Evolutionary conservation across 139 green algal species (phyloP).

Genomic region (Zygnema circumcarinatum): DNA sequence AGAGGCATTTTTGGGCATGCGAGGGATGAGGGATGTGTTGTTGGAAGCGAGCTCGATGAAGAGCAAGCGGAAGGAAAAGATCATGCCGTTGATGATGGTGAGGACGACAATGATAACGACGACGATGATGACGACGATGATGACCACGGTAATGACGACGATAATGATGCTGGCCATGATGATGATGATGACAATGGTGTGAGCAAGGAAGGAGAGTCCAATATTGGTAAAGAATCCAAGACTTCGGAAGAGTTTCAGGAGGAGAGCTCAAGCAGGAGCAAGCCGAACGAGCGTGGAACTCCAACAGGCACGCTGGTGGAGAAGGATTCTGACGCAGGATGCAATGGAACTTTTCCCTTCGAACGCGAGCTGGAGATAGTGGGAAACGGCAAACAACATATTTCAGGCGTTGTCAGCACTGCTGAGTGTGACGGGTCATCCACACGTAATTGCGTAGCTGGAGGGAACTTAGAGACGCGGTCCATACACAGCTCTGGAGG

Average conservation of each 20-base stretch:
- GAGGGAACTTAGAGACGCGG: background rate
- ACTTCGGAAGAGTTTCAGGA: background rate
- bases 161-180: background rate
- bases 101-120: background rate
- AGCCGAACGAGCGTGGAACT: no score
- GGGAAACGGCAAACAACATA: no score
- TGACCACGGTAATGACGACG: background rate
- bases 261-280: no score
- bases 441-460: background rate
- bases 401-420: no score
- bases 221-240: background rate
- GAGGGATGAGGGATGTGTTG: background rate
- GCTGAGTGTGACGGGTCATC: no score
- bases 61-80: background rate
- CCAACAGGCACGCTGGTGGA: no score
- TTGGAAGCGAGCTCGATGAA: background rate
- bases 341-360: no score
- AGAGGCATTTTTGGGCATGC: background rate
- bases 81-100: background rate
- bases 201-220: background rate
- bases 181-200: background rate
- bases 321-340: no score
- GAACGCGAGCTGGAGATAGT: no score
- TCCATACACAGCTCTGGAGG: background rate
- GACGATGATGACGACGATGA: background rate